A percentile compares a stretch with the other conserved stretches of the same genome.
phyloP scores from a whole-genome alignment of 331 rosid genomes.

The Quercus tomentella region DNA sequence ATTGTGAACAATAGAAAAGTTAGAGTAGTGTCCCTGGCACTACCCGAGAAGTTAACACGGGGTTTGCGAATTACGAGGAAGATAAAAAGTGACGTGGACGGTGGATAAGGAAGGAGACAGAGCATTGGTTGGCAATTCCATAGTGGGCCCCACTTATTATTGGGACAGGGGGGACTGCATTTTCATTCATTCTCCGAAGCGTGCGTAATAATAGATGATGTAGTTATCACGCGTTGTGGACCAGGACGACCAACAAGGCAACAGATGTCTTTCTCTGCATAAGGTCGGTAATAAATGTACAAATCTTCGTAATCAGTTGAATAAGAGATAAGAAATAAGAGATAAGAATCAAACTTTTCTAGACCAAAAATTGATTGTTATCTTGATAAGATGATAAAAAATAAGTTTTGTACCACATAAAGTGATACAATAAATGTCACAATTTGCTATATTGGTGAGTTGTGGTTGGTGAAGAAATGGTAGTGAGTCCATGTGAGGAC shows the following conservation, averaged over 20 bases:
- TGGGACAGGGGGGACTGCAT: slow-evolving; percentile 6
- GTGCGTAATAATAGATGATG: background rate
- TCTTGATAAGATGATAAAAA: no score
- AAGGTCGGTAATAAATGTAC: no score
- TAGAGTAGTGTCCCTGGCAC: no score
- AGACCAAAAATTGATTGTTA: fast-evolving
- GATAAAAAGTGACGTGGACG: slow-evolving; percentile 29
- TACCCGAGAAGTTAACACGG: no score
- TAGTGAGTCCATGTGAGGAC: no score
- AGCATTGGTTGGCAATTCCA: background rate
- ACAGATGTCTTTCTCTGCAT: no score
- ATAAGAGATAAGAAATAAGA: no score
- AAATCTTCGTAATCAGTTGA: no score
- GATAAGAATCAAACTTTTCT: fast-evolving
- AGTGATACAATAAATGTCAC: fast-evolving
- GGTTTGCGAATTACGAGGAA: slow-evolving; percentile 8
- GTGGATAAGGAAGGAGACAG: slow-evolving; percentile 1
- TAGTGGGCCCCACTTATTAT: background rate
- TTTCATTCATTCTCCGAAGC: background rate
- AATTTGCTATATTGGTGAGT: no score
- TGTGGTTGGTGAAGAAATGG: no score
- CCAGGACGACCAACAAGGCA: background rate
- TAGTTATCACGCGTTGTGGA: background rate
- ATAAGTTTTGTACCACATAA: no score
- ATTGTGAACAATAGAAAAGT: no score